phyloP scores from a whole-genome alignment of 768 basidiomycete species.

The Rhizopogon roseolus region DNA sequence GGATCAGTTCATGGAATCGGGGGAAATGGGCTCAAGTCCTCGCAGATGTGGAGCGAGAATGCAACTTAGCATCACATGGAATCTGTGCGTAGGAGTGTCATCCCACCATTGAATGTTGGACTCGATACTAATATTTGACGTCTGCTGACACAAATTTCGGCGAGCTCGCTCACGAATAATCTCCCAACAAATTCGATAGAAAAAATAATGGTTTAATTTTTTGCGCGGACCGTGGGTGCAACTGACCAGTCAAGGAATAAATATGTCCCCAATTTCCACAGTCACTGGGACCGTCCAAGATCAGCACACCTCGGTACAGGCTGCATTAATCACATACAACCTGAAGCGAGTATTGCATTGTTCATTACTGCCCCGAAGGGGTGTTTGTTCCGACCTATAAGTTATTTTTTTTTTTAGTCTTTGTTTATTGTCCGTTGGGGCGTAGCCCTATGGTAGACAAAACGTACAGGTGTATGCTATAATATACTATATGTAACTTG shows the following conservation, averaged over 20 bases:
- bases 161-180: too few relatives aligned
- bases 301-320: constrained; percentile 34
- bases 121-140: too few relatives aligned
- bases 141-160: too few relatives aligned
- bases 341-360: constrained; percentile 34
- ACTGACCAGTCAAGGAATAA: constrained; percentile 20
- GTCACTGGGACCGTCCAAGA: constrained; percentile 22
- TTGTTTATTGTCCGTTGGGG: too few relatives aligned
- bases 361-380: constrained; percentile 29
- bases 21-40: constrained; percentile 23
- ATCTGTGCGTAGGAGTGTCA: not conserved
- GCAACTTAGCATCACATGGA: constrained; percentile 7
- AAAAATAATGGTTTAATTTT: not conserved
- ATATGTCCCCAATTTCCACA: constrained; percentile 34
- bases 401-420: too few relatives aligned
- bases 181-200: too few relatives aligned
- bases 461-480: too few relatives aligned
- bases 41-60: constrained; percentile 20
- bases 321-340: constrained; percentile 35
- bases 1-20: constrained; percentile 17
- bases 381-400: constrained; percentile 29
- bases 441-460: too few relatives aligned
- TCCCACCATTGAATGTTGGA: too few relatives aligned
- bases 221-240: not conserved
- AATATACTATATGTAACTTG: too few relatives aligned